These are phyloP conservation scores for Musa balbisiana DNA, from an alignment of 202 grass and related monocot genomes.

Conservation along the genomic window DNA sequence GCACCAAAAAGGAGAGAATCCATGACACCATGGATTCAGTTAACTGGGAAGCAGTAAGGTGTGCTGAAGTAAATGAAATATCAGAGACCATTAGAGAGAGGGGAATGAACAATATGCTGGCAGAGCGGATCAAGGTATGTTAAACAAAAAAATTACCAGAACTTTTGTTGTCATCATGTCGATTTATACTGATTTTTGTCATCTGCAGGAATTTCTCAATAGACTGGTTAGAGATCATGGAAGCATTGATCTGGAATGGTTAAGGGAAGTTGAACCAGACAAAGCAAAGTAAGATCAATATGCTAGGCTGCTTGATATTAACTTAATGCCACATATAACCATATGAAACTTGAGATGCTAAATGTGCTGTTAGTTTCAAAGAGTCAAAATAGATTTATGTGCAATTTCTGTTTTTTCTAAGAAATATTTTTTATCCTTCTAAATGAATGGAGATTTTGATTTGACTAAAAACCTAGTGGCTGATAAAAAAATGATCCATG, in stretches of 20 bases:
- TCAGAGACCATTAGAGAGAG: conserved; percentile 64
- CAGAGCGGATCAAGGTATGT: conserved; percentile 71
- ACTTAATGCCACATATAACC: background rate
- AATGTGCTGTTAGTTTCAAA: background rate
- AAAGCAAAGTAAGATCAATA: conserved; percentile 67
- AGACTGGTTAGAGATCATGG: conserved; percentile 62
- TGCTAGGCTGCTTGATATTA: background rate
- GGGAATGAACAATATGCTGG: conserved; percentile 90
- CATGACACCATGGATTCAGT: conserved; percentile 47
- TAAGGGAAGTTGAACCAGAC: conserved; percentile 56
- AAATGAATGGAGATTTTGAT: no score
- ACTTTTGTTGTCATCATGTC: background rate
- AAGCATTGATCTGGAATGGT: conserved; percentile 81
- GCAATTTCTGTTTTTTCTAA: no score
- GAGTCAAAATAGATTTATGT: no score
- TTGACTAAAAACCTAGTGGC: no score
- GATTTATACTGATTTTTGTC: conserved; percentile 4
- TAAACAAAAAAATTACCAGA: background rate
- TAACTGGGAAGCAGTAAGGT: conserved; percentile 66
- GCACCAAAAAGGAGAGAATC: conserved; percentile 35
- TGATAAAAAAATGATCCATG: no score
- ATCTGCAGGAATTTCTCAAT: conserved; percentile 55
- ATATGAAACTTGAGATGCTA: background rate
- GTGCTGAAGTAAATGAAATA: conserved; percentile 47
- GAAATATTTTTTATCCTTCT: no score